Base-by-base conservation (phyloP, 768 basidiomycete species). In the Suillus weaverae region DNA sequence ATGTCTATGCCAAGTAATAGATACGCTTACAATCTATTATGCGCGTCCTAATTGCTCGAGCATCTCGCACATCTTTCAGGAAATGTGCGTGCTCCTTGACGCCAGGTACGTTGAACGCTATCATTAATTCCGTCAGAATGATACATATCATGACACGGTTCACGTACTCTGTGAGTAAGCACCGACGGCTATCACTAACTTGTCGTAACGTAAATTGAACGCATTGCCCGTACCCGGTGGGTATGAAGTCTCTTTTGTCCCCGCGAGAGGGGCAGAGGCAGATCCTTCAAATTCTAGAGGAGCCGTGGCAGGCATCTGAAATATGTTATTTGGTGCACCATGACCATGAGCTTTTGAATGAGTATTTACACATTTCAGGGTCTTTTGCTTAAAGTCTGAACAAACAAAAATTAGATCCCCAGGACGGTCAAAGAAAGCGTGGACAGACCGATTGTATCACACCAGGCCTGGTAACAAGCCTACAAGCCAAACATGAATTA, bases 1-100 rank as follows among this genome's bases (percentile, higher is more conserved):
- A 43, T 38, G 43, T 30, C 38, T 46, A 64, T 41, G 35, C 18
- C 62, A 53, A 60, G 61, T 26, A 20, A 53, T 35, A n/a, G 43
- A 50, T 41, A 41, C 36, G 69, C 80, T 38, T 50, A 86, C 90
- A 90, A 77, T 91, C 91, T n/a, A 94, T 79, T 38, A 93, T 86
- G 18, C 89, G 84, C 11, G 83, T 80, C 43, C 91, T 83, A 68
- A 94, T 94, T 5, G 81, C 81, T 39, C 90, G 81, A 1, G 92
- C 90, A 70, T 93, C 90, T 60, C 84, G 83, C 61, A 93, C 86
- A 65, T 93, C 88, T 74, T 94, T 94, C 22, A 95, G 76, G 74
- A 96, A 94, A 71, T 90, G 85, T 0, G 89, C 90, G 68, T 92
- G 81, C 69, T 94, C 87, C 74, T 94, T 91, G 50, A 93, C 89